phyloP scores from a whole-genome alignment of 257 asterid species.

The Verbascum thapsus region DNA sequence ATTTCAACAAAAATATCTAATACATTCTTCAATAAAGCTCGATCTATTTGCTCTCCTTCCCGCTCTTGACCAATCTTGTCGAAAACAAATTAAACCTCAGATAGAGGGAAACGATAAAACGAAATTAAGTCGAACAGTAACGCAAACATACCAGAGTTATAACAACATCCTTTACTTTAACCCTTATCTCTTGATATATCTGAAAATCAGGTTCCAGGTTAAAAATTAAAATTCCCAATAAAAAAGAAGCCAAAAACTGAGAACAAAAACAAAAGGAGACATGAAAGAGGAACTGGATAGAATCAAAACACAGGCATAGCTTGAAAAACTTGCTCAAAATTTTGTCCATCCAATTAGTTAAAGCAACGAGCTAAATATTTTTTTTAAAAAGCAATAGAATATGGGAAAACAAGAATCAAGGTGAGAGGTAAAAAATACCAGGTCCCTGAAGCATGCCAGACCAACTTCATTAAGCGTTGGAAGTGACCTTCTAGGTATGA shows the following conservation, averaged over 20 bases:
- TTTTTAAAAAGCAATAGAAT: background rate
- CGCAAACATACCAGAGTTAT: conserved; percentile 72
- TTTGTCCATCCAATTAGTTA: background rate
- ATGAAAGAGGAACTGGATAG: no score
- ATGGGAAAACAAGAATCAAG: conserved; percentile 19
- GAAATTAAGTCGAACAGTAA: conserved; percentile 9
- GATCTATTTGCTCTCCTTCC: no score
- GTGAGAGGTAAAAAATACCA: conserved; percentile 51
- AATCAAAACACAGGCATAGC: conserved; percentile 5
- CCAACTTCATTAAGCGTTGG: conserved; percentile 94
- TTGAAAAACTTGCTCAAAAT: background rate
- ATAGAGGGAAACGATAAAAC: background rate
- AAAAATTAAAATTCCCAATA: conserved; percentile 12
- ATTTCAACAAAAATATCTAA: conserved; percentile 95
- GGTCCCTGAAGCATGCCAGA: conserved; percentile 85
- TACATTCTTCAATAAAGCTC: conserved; percentile 88
- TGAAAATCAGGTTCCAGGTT: conserved; percentile 39
- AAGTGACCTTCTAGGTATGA: conserved; percentile 95
- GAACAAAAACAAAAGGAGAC: conserved; percentile 18
- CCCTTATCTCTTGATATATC: conserved; percentile 83
- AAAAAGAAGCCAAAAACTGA: conserved; percentile 13
- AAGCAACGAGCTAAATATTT: background rate
- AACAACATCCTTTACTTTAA: conserved; percentile 89
- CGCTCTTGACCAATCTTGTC: conserved; percentile 89
- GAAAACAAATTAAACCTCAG: conserved; percentile 20